phyloP scores from a whole-genome alignment of 208 protist species.

The Zelonia costaricensis region DNA sequence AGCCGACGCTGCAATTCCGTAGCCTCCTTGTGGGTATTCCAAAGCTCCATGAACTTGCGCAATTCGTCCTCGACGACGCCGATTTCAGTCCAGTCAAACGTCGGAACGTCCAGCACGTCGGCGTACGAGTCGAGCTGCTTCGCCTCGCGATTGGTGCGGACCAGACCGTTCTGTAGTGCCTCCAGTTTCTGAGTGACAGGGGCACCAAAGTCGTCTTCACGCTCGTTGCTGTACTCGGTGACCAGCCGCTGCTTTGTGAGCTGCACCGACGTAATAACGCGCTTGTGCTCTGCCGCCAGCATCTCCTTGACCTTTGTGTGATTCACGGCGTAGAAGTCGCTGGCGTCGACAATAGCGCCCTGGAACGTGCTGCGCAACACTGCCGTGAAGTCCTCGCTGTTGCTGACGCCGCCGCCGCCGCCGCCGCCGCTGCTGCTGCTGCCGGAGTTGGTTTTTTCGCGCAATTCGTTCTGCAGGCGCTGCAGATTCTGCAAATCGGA shows the following conservation, averaged over 20 bases:
- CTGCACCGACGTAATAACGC: conserved; percentile 26
- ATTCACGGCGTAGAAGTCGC: conserved; percentile 36
- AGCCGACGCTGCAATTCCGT: conserved; percentile 61
- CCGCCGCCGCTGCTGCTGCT: neutral
- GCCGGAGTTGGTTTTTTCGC: conserved; percentile 22
- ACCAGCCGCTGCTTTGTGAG: conserved; percentile 36
- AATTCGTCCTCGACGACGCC: conserved; percentile 58
- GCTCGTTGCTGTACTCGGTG: conserved; percentile 35
- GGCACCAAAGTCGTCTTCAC: conserved; percentile 39
- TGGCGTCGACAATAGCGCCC: conserved; percentile 32
- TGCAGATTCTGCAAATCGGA: conserved; percentile 52
- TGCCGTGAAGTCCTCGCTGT: conserved; percentile 21
- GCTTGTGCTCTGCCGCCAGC: conserved; percentile 31
- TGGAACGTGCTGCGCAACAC: conserved; percentile 41
- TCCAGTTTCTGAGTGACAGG: conserved; percentile 55
- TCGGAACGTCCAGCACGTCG: conserved; percentile 61
- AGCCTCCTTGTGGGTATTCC: conserved; percentile 60
- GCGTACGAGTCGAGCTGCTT: conserved; percentile 66
- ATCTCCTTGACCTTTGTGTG: conserved; percentile 33
- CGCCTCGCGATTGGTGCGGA: conserved; percentile 28
- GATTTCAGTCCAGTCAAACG: conserved; percentile 76
- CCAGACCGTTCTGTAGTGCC: conserved; percentile 34
- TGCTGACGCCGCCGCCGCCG: neutral
- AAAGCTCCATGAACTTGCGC: conserved; percentile 76
- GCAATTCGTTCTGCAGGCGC: conserved; percentile 35